Conservation (phyloP, 495 filamentous ascomycete genomes). For the Cercophora samala region DNA sequence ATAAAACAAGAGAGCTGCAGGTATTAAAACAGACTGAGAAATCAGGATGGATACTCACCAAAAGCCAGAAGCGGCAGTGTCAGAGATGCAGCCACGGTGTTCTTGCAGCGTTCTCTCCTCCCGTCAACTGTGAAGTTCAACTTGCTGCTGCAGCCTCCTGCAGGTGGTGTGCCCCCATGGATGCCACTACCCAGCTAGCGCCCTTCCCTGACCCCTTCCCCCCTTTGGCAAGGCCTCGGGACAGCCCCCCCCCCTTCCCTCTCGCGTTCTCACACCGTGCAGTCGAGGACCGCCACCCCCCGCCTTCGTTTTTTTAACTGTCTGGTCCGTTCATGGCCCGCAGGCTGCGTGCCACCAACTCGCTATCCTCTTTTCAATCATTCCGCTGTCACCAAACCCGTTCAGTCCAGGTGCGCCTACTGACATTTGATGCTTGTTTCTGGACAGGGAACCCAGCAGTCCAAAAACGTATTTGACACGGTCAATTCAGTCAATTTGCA, state of each 20-base stretch:
- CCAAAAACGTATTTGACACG: conserved; percentile 42
- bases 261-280: conserved; percentile 25
- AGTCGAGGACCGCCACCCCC: conserved; percentile 42
- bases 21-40: not conserved
- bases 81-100: not conserved
- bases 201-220: conserved; percentile 20
- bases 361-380: conserved; percentile 59
- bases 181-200: conserved; percentile 17
- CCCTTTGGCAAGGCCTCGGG: conserved; percentile 24
- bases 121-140: not conserved
- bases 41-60: not conserved
- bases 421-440: conserved; percentile 39
- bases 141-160: conserved; percentile 30
- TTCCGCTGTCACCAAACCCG: conserved; percentile 57
- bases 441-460: conserved; percentile 43
- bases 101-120: not conserved
- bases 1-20: not conserved
- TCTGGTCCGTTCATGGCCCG: conserved; percentile 45
- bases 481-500: conserved; percentile 29
- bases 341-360: conserved; percentile 51
- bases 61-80: not conserved
- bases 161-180: conserved; percentile 21
- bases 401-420: conserved; percentile 45
- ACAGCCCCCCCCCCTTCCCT: conserved; percentile 15
- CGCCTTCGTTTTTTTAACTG: conserved; percentile 47